phyloP scores from a whole-genome alignment of 2,329 filamentous ascomycete species.

The Penicillium sp. region DNA sequence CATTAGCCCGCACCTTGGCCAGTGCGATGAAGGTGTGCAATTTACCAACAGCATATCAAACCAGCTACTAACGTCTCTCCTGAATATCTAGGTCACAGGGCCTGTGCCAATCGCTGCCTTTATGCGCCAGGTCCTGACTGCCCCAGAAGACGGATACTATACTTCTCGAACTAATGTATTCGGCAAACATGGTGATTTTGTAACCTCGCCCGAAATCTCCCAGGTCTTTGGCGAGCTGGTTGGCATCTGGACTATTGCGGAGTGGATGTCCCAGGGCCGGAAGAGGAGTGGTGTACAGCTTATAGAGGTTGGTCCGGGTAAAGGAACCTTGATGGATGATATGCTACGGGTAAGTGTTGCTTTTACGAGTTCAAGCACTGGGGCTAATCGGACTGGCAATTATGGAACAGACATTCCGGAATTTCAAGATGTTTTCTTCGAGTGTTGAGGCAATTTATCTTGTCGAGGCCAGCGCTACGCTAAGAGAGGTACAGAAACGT shows the following conservation, averaged over 20 bases:
- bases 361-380: not conserved
- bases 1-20: conserved; percentile 78
- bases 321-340: conserved; percentile 96
- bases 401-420: conserved; percentile 64
- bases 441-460: conserved; percentile 86
- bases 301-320: conserved; percentile 89
- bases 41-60: not conserved
- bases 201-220: conserved; percentile 95
- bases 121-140: conserved; percentile 98
- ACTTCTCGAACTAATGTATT: conserved; percentile 75
- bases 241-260: conserved; percentile 89
- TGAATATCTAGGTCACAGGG: conserved; percentile 65
- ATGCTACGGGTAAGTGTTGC: conserved; percentile 67
- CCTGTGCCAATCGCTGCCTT: conserved; percentile 88
- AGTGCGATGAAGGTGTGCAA: conserved; percentile 73
- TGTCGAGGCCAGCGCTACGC: conserved; percentile 81
- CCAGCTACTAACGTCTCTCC: conserved; percentile 1
- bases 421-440: conserved; percentile 71
- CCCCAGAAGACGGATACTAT: conserved; percentile 88
- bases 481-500: conserved; percentile 72
- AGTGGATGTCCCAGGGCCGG: conserved; percentile 89
- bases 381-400: not conserved
- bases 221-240: conserved; percentile 94
- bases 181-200: conserved; percentile 88
- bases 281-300: conserved; percentile 72